phyloP scores from a whole-genome alignment of 441 rosid species.

The Brassica balearica region DNA sequence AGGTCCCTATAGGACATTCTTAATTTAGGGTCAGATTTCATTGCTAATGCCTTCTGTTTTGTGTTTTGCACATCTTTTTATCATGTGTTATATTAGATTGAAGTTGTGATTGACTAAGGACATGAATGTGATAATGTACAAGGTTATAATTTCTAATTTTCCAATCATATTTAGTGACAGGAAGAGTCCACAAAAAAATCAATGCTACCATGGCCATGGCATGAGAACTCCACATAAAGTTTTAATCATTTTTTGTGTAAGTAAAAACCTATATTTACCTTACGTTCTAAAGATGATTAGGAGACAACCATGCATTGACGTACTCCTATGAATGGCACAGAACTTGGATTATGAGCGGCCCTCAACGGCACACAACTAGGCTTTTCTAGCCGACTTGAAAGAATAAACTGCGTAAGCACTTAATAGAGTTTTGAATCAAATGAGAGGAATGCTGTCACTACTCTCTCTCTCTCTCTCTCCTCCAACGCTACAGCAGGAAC shows the following conservation, averaged over 20 bases:
- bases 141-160: neutral
- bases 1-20: neutral
- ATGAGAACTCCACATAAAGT: neutral
- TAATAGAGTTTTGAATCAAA: neutral
- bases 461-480: conserved; percentile 14
- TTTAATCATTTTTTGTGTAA: neutral
- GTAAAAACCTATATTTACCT: no score
- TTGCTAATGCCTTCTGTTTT: neutral
- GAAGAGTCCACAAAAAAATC: neutral
- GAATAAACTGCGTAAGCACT: neutral
- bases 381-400: neutral
- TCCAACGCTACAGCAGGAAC: conserved; percentile 27
- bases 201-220: neutral
- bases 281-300: neutral
- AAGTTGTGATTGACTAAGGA: neutral
- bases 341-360: neutral
- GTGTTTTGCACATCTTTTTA: conserved; percentile 3
- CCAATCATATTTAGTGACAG: neutral
- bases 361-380: neutral
- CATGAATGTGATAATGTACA: neutral
- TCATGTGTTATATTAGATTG: neutral
- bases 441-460: neutral
- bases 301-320: neutral
- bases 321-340: neutral
- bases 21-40: neutral